Percentiles rank a stretch among this genome's conserved stretches.
Conservation (phyloP, 108 stramenopile genomes). For the Cyclotella baltica region DNA sequence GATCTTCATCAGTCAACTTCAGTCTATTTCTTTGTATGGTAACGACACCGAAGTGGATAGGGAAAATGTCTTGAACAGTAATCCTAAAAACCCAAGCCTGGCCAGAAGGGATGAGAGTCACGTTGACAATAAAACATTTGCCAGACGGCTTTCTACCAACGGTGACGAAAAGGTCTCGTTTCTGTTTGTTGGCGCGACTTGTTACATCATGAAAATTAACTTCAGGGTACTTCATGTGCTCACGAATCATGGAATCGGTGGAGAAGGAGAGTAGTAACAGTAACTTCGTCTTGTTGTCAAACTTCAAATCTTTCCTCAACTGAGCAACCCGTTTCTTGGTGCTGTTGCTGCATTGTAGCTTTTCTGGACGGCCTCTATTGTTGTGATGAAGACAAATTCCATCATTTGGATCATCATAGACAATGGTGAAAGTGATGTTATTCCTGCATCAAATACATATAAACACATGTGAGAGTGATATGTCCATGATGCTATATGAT, state of each 20-base stretch:
- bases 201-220: constrained; percentile 15
- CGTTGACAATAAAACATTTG: not conserved
- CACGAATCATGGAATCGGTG: constrained; percentile 9
- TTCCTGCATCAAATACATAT: too few relatives aligned
- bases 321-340: not conserved
- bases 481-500: too few relatives aligned
- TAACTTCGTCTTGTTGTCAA: not conserved
- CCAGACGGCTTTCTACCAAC: not conserved
- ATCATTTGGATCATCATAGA: not conserved
- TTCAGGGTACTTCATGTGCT: constrained; percentile 5
- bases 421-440: not conserved
- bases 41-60: not conserved
- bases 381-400: not conserved
- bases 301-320: constrained; percentile 1
- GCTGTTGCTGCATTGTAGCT: not conserved
- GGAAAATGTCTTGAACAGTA: constrained; percentile 8
- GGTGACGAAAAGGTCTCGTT: constrained; percentile 2
- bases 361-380: not conserved
- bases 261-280: not conserved
- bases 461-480: too few relatives aligned
- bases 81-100: not conserved
- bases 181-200: not conserved
- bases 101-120: constrained; percentile 5
- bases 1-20: constrained; percentile 16
- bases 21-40: constrained; percentile 5